A percentile compares a stretch with the other conserved stretches of the same genome.
phyloP scores from a whole-genome alignment of 257 asterid genomes.

The Penstemon newberryi region DNA sequence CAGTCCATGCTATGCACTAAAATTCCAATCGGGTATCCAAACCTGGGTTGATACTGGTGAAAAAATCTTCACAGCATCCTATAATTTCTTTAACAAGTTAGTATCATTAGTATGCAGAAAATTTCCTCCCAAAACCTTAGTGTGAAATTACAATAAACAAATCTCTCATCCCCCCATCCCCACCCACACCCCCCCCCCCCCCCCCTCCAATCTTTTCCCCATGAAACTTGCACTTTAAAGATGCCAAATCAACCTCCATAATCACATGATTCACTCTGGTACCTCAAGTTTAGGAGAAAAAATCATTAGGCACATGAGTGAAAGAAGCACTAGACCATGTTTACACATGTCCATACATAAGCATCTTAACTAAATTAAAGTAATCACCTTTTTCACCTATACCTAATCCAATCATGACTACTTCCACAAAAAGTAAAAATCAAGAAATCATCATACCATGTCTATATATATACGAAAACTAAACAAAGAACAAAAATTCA shows the following conservation, averaged over 20 bases:
- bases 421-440: not conserved
- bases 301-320: not conserved
- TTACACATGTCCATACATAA: not conserved
- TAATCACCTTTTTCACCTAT: constrained; percentile 1
- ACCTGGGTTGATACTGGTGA: not conserved
- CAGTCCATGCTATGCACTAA: not conserved
- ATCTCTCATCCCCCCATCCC: not conserved
- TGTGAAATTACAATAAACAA: constrained; percentile 3
- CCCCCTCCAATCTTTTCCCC: not conserved
- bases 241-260: not conserved
- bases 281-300: constrained; percentile 1
- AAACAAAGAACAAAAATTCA: constrained; percentile 15
- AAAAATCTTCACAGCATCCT: not conserved
- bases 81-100: not conserved
- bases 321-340: constrained; percentile 7
- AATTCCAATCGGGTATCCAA: not conserved
- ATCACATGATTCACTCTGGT: not conserved
- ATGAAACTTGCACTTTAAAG: not conserved
- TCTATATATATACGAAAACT: constrained; percentile 18
- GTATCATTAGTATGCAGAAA: not conserved
- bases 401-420: constrained; percentile 9
- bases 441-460: constrained; percentile 2
- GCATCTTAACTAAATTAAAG: constrained; percentile 6
- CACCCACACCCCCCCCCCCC: not conserved
- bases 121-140: not conserved